phyloP scores from a whole-genome alignment of 2,329 filamentous ascomycete genomes.

The Aureobasidium sp. region DNA sequence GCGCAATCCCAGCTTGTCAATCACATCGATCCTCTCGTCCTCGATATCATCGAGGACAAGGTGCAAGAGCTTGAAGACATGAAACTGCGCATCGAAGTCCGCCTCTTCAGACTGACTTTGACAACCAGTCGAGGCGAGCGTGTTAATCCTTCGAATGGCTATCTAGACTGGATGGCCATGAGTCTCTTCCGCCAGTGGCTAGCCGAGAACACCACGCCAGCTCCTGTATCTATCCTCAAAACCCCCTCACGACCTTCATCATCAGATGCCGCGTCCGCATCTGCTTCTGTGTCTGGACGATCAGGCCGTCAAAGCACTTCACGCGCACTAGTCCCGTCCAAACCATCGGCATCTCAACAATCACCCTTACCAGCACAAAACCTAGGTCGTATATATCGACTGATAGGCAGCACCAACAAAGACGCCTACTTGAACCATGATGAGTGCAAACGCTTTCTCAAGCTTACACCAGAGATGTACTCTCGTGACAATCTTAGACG shows the following conservation, averaged over 20 bases:
- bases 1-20: conserved; percentile 70
- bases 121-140: conserved; percentile 74
- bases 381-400: conserved; percentile 67
- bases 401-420: conserved; percentile 57
- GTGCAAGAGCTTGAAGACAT: conserved; percentile 84
- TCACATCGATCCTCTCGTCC: conserved; percentile 64
- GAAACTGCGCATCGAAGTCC: conserved; percentile 70
- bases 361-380: conserved; percentile 42
- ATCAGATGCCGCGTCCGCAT: conserved; percentile 3
- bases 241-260: conserved; percentile 8
- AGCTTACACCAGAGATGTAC: conserved; percentile 74
- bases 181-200: conserved; percentile 89
- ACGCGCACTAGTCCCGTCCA: neutral
- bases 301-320: conserved; percentile 20
- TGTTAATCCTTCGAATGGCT: conserved; percentile 69
- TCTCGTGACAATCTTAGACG: conserved; percentile 75
- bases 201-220: conserved; percentile 77
- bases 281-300: neutral
- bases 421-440: conserved; percentile 70
- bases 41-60: conserved; percentile 92
- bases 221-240: conserved; percentile 48
- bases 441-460: conserved; percentile 84
- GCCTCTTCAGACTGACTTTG: conserved; percentile 73
- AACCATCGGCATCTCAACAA: conserved; percentile 23
- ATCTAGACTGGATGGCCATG: conserved; percentile 83